Evolutionary conservation across 345 rosid species (phyloP).

Genomic region (Heritiera littoralis): DNA sequence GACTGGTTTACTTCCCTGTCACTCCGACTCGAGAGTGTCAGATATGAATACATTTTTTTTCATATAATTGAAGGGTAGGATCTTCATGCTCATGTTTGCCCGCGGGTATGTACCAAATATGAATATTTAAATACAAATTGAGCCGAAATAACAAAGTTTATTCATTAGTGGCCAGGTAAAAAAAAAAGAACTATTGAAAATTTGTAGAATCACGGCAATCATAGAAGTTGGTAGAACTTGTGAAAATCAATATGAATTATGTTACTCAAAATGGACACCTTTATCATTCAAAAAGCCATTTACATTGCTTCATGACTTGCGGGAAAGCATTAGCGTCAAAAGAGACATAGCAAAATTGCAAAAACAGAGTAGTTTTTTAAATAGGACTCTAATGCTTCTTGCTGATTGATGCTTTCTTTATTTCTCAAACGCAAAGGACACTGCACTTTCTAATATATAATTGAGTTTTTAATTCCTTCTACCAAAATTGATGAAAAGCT

Average conservation of each 20-base stretch:
- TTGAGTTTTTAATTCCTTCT: background rate
- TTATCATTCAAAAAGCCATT: background rate
- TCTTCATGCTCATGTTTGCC: too few species aligned
- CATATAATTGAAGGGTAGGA: too few species aligned
- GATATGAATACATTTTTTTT: too few species aligned
- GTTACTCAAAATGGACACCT: background rate
- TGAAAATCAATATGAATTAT: background rate
- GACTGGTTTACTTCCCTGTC: background rate
- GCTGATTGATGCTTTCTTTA: background rate
- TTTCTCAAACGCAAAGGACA: background rate
- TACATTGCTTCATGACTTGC: background rate
- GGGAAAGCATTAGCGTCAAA: background rate
- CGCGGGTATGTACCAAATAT: too few species aligned
- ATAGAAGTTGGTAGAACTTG: background rate
- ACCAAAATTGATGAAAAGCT: constrained; percentile 26
- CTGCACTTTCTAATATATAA: background rate
- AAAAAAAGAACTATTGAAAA: background rate
- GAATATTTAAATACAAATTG: too few species aligned
- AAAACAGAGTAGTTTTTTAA: background rate
- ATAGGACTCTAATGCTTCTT: background rate
- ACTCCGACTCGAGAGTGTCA: too few species aligned
- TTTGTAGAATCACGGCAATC: background rate
- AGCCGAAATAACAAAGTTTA: background rate
- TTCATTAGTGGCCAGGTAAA: background rate
- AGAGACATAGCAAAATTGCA: background rate